phyloP scores from a whole-genome alignment of 75 land plant species.

The Cupressus sempervirens region DNA sequence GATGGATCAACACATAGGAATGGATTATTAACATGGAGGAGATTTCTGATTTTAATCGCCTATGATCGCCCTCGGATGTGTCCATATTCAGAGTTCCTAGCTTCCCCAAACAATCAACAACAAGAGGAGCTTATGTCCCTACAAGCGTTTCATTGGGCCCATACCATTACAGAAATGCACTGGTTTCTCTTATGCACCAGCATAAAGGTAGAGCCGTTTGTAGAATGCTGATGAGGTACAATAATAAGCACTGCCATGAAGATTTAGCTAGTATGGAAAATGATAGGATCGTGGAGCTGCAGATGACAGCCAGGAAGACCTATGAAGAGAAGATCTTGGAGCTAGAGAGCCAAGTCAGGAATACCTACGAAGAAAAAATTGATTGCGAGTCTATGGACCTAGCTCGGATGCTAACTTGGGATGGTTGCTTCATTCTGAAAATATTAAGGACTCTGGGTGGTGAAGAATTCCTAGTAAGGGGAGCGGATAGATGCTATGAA shows the following conservation, averaged over 20 bases:
- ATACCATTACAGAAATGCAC: slow-evolving; percentile 28
- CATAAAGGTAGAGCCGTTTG: slow-evolving; percentile 50
- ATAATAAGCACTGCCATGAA: slow-evolving; percentile 14
- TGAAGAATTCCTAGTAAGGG: too few species aligned
- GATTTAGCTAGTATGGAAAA: slow-evolving; percentile 16
- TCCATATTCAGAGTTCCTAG: not conserved
- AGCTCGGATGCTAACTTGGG: too few species aligned
- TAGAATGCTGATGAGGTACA: slow-evolving; percentile 25
- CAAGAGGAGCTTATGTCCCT: too few species aligned
- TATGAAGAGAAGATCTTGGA: too few species aligned
- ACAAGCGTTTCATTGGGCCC: slow-evolving; percentile 27
- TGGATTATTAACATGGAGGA: not conserved
- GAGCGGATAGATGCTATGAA: too few species aligned
- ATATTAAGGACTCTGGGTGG: too few species aligned
- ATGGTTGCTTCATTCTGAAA: too few species aligned
- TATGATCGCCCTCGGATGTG: not conserved
- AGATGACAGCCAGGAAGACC: slow-evolving; percentile 32
- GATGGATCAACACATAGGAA: not conserved
- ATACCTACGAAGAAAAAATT: too few species aligned
- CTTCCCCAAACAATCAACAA: too few species aligned
- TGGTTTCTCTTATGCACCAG: slow-evolving; percentile 32
- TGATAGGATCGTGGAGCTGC: slow-evolving; percentile 15
- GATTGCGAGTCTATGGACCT: too few species aligned
- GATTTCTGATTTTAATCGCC: not conserved
- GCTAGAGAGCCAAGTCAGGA: too few species aligned